Evolutionary conservation across 257 asterid genomes (phyloP).

Genomic region (Jaltomata sinuosa): DNA sequence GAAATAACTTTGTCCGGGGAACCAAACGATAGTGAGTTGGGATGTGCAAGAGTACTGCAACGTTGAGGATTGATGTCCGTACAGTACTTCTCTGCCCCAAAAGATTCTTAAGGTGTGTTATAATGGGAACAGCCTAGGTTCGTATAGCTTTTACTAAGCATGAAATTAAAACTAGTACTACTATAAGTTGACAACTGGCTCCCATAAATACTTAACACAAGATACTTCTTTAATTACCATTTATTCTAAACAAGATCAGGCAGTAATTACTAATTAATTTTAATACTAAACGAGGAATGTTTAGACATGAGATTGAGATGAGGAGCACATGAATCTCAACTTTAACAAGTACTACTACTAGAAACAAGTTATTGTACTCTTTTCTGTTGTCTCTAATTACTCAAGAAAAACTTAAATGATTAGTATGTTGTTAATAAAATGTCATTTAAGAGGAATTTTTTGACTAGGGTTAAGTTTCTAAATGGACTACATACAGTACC

Average conservation of each 20-base stretch:
- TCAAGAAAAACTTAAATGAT: not conserved
- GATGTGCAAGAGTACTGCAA: conserved; percentile 3
- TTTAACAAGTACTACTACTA: not conserved
- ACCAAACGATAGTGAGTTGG: conserved; percentile 25
- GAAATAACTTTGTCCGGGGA: no score
- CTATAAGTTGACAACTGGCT: conserved; percentile 19
- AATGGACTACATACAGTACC: not conserved
- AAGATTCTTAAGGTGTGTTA: conserved; percentile 32
- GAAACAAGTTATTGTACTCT: not conserved
- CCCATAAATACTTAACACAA: not conserved
- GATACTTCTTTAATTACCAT: conserved; percentile 1
- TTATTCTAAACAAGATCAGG: not conserved
- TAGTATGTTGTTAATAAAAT: not conserved
- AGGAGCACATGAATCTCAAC: not conserved
- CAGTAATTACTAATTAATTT: not conserved
- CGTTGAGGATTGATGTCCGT: conserved; percentile 23
- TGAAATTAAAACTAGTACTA: not conserved
- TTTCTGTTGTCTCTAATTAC: not conserved
- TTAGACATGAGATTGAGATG: not conserved
- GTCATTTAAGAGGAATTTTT: not conserved
- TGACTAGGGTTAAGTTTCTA: not conserved
- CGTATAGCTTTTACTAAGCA: conserved; percentile 16
- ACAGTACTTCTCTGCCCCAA: conserved; percentile 13
- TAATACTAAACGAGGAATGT: no score
- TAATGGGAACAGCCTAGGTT: conserved; percentile 30